Evolutionary conservation across 345 rosid genomes (phyloP), one percentile per base, ranked within the genome.

Genomic region (Corchorus olitorius): DNA sequence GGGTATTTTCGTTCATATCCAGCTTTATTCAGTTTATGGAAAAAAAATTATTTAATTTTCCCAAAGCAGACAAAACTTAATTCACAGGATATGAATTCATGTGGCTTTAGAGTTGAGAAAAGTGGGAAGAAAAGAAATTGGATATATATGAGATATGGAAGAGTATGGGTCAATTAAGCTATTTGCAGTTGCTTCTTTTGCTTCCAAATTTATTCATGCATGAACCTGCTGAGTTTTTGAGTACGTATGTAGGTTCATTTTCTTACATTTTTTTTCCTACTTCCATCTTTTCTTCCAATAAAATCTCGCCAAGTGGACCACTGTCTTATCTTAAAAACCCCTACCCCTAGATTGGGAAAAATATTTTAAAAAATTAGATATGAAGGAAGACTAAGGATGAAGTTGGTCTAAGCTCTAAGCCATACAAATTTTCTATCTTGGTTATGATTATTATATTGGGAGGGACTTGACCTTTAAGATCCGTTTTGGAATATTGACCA

Each of bases 181-280:
- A 9, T 56, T 6, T 5, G 60, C 12, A 5, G 10, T 8, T 10
- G 65, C 46, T 14, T 52, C 61, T 33, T 33, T 59, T 45, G 0
- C n/a, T 46, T 6, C 34, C 14, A 59, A 72, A 55, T 49, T 76
- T 82, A 81, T 81, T 76, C 84, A 81, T 81, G 86, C 84, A 84
- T 76, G 84, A 81, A 84, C 27, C 80, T 6, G 43, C 43, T 39
- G 6, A 39, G 43, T 39, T 39, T 39, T 39, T 76, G 0, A 45
- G 9, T n/a, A 58, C 82, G 78, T 73, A 72, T 64, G 48, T 77
- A 8, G 53, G 27, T 55, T 46, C 20, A 0, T 13, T 15, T 12
- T 20, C 55, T 20, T 33, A 17, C 6, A 0, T 15, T 39, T n/a
- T n/a, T 35, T 65, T 33, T 45, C 53, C 14, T 39, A 46, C 39